Base-by-base conservation (phyloP, 495 filamentous ascomycete genomes). In the Tuber umbilicatum region DNA sequence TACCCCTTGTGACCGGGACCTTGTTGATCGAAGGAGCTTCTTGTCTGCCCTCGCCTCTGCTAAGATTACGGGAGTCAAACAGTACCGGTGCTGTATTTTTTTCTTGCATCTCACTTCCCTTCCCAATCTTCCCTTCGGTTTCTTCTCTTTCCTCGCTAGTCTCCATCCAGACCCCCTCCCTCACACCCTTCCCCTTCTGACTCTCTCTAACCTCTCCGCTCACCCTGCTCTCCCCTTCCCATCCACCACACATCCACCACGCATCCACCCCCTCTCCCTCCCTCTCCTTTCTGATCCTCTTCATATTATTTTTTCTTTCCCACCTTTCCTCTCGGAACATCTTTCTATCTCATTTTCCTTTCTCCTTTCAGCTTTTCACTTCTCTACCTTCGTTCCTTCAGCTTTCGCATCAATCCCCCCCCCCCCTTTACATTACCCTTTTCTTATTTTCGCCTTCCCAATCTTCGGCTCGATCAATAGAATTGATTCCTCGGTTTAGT, bases 401-500 rank as follows among this genome's bases (percentile, higher is more conserved):
- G 38, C 35, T 70, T 64, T 64, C 27, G 19, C 31, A 64, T 31
- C 55, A 64, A 64, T 64, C 55, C 55, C 55, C 55, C 27, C 35
- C n/a, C n/a, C 50, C 55, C 27, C 35, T 64, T 64, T 16, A 31
- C 55, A 17, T 64, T 64, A 35, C 55, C 27, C 6, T 31, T 64
- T 60, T 64, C 55, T 64, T 17, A 64, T 14, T 31, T 64, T 71
- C 55, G 47, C 69, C 68, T 78, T 79, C 75, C 75, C 72, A 14
- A 35, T 35, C 55, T 35, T 76, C 71, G 76, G 77, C 39, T 76
- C 75, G 77, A 74, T 74, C 76, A 70, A 76, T 76, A 72, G 71
- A 75, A 78, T 43, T 71, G 60, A 50, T 74, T 78, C 55, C 40
- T 37, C 31, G 31, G 38, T 35, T 71, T 45, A 14, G 69, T 71